Percentiles rank a stretch among this genome's conserved stretches.
Conservation (phyloP, 257 asterid genomes). For the Scutellaria galericulata region DNA sequence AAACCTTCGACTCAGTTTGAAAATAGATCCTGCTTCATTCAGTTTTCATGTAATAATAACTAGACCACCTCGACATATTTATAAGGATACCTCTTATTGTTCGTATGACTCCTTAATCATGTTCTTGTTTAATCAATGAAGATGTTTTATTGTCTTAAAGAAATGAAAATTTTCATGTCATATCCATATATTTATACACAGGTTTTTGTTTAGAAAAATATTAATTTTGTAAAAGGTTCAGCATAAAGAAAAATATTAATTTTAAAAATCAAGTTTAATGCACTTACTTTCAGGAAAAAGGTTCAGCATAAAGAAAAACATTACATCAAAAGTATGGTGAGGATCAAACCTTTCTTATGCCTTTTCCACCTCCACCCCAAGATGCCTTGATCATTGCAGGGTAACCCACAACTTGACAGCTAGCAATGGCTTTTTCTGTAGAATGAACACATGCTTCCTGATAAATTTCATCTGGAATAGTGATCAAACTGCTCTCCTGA, state of each 20-base stretch:
- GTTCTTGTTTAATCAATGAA: background rate
- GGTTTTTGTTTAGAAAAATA: too few species aligned
- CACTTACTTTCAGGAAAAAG: constrained; percentile 7
- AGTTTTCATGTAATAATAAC: constrained; percentile 31
- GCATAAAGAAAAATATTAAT: too few species aligned
- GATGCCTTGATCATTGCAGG: constrained; percentile 99
- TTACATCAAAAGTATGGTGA: constrained; percentile 17
- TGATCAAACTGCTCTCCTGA: constrained; percentile 74
- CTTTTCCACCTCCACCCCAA: constrained; percentile 99
- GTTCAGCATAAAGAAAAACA: constrained; percentile 10
- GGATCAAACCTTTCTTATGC: constrained; percentile 90
- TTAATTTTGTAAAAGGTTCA: too few species aligned
- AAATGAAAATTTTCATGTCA: too few species aligned
- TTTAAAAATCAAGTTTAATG: constrained; percentile 24
- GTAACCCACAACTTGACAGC: constrained; percentile 97
- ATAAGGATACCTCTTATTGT: constrained; percentile 8
- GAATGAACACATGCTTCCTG: constrained; percentile 91
- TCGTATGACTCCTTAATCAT: background rate
- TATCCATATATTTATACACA: too few species aligned
- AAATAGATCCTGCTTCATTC: constrained; percentile 14
- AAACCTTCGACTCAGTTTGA: constrained; percentile 7
- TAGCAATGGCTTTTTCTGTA: constrained; percentile 93
- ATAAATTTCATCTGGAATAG: constrained; percentile 80
- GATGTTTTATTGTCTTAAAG: too few species aligned
- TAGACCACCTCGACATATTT: constrained; percentile 19